Percentiles rank a stretch among this genome's conserved stretches.
Conservation (phyloP, 176 grass and related monocot genomes). For the Bolboschoenus planiculmis region DNA sequence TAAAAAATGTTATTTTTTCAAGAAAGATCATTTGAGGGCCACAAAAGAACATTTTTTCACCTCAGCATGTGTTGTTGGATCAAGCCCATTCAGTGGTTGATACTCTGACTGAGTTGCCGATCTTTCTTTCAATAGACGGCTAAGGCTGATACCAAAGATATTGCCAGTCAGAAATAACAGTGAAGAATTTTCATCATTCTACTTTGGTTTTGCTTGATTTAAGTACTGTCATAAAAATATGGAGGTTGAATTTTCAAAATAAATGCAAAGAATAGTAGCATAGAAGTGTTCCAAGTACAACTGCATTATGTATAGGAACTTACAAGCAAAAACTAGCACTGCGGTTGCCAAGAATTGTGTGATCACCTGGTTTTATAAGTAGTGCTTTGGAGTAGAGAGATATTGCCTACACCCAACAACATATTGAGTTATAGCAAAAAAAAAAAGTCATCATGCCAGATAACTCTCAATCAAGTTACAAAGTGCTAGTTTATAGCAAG, state of each 20-base stretch:
- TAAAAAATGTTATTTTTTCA: constrained; percentile 2
- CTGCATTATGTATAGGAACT: constrained; percentile 27
- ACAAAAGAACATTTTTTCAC: constrained; percentile 30
- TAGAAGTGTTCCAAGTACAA: constrained; percentile 13
- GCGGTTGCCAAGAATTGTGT: constrained; percentile 71
- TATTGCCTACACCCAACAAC: constrained; percentile 54
- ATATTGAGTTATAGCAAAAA: constrained; percentile 13
- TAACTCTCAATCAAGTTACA: neutral
- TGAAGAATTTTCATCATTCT: neutral
- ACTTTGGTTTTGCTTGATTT: neutral
- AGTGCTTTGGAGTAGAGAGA: constrained; percentile 81
- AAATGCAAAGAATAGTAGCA: constrained; percentile 5
- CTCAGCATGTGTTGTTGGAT: constrained; percentile 96
- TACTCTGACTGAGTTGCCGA: constrained; percentile 82
- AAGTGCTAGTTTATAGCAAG: constrained; percentile 16
- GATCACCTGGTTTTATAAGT: constrained; percentile 64
- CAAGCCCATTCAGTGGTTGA: constrained; percentile 80
- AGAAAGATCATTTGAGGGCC: constrained; percentile 17
- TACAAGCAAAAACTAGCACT: constrained; percentile 86
- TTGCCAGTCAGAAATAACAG: constrained; percentile 22
- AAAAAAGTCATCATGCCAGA: neutral
- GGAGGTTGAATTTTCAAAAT: constrained; percentile 12
- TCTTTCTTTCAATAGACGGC: constrained; percentile 61
- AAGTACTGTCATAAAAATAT: neutral
- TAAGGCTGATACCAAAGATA: constrained; percentile 55